phyloP scores from a whole-genome alignment of 768 basidiomycete genomes.

The Tylopilus subfusipes region DNA sequence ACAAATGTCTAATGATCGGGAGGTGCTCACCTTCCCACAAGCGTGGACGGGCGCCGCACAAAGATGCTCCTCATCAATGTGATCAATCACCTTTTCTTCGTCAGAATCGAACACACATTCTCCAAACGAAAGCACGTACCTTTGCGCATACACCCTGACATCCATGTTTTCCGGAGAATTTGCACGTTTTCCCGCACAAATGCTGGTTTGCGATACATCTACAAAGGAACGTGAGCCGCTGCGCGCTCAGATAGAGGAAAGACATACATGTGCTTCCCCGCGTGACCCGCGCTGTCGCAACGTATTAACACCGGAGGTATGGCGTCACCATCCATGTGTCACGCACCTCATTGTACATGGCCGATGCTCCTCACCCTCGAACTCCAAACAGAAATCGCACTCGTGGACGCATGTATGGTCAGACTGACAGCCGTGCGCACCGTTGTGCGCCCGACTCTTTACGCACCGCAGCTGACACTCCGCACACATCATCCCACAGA shows the following conservation, averaged over 20 bases:
- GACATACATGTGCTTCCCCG: conserved; percentile 51
- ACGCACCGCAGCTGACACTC: conserved; percentile 50
- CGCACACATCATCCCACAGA: conserved; percentile 49
- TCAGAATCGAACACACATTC: not conserved
- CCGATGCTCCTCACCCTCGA: conserved; percentile 29
- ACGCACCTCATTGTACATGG: conserved; percentile 49
- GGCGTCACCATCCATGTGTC: not conserved
- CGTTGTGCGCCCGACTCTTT: conserved; percentile 42
- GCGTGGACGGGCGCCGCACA: conserved; percentile 53
- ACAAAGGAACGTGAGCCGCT: not conserved
- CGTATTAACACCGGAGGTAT: not conserved
- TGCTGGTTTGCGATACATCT: conserved; percentile 54
- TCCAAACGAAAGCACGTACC: conserved; percentile 27
- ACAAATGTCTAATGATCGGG: too few species aligned
- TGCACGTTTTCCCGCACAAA: conserved; percentile 53
- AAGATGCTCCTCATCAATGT: conserved; percentile 46
- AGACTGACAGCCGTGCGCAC: conserved; percentile 48
- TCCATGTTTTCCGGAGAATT: conserved; percentile 43
- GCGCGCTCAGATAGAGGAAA: fast-evolving
- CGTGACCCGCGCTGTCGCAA: conserved; percentile 50
- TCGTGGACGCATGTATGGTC: conserved; percentile 42
- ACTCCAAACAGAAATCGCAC: conserved; percentile 40
- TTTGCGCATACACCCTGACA: conserved; percentile 52
- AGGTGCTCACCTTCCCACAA: conserved; percentile 46
- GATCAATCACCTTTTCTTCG: conserved; percentile 40